Percentiles rank a stretch among this genome's conserved stretches.
Conservation (phyloP, 2,329 filamentous ascomycete species). For the Emergomyces orientalis region DNA sequence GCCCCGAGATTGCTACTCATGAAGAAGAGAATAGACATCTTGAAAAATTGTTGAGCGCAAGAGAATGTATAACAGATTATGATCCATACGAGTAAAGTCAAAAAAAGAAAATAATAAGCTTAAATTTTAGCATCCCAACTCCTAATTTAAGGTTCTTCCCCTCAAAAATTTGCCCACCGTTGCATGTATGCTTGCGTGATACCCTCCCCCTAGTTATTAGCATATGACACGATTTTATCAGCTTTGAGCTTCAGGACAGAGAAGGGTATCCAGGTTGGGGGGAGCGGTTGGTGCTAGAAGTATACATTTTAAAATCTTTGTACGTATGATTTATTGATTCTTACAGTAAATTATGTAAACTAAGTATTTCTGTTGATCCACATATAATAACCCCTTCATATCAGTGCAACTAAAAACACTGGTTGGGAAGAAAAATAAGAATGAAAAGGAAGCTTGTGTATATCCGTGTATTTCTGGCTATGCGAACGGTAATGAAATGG, state of each 20-base stretch:
- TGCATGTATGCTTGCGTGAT: no score
- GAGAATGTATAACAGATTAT: neutral
- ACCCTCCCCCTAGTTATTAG: neutral
- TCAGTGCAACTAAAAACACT: neutral
- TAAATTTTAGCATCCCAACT: neutral
- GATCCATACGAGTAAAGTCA: neutral
- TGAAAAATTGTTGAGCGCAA: neutral
- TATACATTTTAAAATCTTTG: neutral
- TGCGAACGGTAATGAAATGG: neutral
- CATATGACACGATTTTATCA: neutral
- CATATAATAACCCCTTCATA: neutral
- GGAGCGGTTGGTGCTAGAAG: neutral
- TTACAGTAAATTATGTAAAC: neutral
- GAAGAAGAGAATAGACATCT: neutral
- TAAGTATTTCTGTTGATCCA: neutral
- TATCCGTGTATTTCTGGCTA: neutral
- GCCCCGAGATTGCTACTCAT: neutral
- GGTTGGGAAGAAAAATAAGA: no score
- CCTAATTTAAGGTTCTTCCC: neutral
- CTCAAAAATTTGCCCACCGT: neutral
- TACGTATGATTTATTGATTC: neutral
- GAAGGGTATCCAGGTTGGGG: neutral
- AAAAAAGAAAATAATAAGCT: neutral
- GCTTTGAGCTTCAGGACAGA: neutral
- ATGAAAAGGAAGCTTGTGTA: neutral